Base-by-base conservation (phyloP, 306 rosid species). In the Cicer cuneatum region DNA sequence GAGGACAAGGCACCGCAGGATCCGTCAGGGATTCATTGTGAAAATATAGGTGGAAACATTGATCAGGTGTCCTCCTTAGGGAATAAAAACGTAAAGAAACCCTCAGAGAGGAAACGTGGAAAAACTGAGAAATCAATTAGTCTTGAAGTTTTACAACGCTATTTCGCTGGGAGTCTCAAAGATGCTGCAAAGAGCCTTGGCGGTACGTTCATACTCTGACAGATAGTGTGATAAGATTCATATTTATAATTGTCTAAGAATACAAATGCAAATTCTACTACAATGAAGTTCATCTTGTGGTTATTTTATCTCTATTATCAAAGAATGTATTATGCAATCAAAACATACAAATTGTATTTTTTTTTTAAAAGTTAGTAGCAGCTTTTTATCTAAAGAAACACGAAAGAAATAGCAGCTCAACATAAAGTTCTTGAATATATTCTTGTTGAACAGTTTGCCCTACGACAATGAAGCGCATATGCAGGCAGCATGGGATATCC, bases 151-250 rank as follows among this genome's bases (percentile, higher is more conserved):
- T 74, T 95, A 58, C 99, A 95, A 69, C 91, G 85, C 57, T 84
- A 95, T 78, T 95, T 94, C 51, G 88, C 99, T 52, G 97, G 98
- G 78, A 95, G 98, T 74, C 99, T 94, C 76, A 95, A 95, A 81
- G 97, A 95, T 85, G 98, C 99, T 78, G 99, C 98, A 41, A 95
- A 90, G 87, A 90, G 92, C 86, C 99, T 95, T 74, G 93, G 97
- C 11, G 99, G 99, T 95, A 89, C 45, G 88, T 46, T 72, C 76
- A 19, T 61, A 19, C 62, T 7, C 64, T 66, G 37, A 43, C 19
- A 45, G 68, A 46, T 65, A 24, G 24, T 41, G 51, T 37, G 73
- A 40, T 71, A 60, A 56, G 11, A 11, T 41, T 57, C 35, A 4
- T 29, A 29, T 29, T 19, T 43, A 35, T 37, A 35, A 47, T 8